Evolutionary conservation across 192 early-diverging fungal species (phyloP).

Genomic region (Backusella circina): DNA sequence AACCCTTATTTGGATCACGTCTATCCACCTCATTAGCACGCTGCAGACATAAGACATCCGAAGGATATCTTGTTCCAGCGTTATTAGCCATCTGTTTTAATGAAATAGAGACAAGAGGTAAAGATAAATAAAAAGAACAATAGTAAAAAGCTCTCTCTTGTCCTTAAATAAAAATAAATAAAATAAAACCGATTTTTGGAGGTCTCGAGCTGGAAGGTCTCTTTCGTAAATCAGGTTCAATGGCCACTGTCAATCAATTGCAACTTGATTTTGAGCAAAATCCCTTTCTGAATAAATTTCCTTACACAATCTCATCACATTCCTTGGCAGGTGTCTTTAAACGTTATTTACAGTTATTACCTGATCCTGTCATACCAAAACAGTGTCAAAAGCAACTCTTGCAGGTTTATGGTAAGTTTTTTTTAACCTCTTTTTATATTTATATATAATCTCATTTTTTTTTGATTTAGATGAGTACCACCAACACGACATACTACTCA

Average conservation of each 20-base stretch:
- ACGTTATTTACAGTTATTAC: slow-evolving; percentile 4
- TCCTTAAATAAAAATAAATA: background rate
- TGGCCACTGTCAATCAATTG: background rate
- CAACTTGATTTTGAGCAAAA: slow-evolving; percentile 1
- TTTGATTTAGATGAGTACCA: background rate
- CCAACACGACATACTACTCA: background rate
- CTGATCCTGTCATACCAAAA: slow-evolving; percentile 8
- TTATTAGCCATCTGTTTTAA: background rate
- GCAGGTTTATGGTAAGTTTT: background rate
- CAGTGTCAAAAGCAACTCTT: background rate
- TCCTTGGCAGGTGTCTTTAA: background rate
- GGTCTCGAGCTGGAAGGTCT: background rate
- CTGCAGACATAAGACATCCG: background rate
- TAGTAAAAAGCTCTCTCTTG: too few relatives aligned
- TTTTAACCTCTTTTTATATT: background rate
- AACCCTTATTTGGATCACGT: background rate
- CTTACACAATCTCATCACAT: background rate
- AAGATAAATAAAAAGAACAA: background rate
- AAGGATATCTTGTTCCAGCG: background rate
- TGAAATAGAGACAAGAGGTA: slow-evolving; percentile 6
- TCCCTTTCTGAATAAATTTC: slow-evolving; percentile 2
- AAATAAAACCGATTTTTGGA: background rate
- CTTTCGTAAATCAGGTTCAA: slow-evolving; percentile 10
- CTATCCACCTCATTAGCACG: background rate
- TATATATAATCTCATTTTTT: background rate